phyloP scores from a whole-genome alignment of 805 yeast species.

The Myxozyma neglecta region DNA sequence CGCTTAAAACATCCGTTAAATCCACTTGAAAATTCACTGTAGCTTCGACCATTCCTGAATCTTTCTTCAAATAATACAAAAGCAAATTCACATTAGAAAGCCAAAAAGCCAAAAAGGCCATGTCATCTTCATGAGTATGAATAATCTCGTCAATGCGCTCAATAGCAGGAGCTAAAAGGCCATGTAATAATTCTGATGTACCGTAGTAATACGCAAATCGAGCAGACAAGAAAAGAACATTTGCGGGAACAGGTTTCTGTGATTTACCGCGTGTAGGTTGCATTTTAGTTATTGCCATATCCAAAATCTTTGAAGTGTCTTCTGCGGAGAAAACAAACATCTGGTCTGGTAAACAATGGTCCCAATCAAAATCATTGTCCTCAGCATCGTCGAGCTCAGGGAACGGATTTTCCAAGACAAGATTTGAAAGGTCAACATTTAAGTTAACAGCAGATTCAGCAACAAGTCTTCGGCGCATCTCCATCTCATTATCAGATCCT shows the following conservation, averaged over 20 bases:
- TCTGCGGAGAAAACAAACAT: slow-evolving; percentile 43
- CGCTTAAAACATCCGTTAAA: slow-evolving; percentile 38
- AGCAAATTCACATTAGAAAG: slow-evolving; percentile 74
- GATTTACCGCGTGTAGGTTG: slow-evolving; percentile 41
- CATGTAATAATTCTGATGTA: slow-evolving; percentile 37
- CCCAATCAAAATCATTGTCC: slow-evolving; percentile 44
- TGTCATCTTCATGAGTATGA: slow-evolving; percentile 41
- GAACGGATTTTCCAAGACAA: slow-evolving; percentile 30
- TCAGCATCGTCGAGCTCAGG: slow-evolving; percentile 26
- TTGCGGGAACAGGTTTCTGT: slow-evolving; percentile 47
- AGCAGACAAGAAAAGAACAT: slow-evolving; percentile 44
- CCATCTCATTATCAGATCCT: slow-evolving; percentile 18
- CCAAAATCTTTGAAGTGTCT: slow-evolving; percentile 43
- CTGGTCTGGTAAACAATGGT: slow-evolving; percentile 43
- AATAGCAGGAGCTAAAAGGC: slow-evolving; percentile 37
- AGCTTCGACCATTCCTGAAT: slow-evolving; percentile 46
- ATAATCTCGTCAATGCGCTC: slow-evolving; percentile 39
- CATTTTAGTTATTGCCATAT: slow-evolving; percentile 41
- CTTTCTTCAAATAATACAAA: slow-evolving; percentile 73
- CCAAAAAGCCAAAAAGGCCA: slow-evolving; percentile 72
- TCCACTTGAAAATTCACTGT: slow-evolving; percentile 37
- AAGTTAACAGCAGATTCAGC: slow-evolving; percentile 38
- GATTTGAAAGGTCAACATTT: slow-evolving; percentile 38
- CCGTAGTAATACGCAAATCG: slow-evolving; percentile 45
- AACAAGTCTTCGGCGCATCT: slow-evolving; percentile 31